Conservation (phyloP, 208 protist genomes). For the Leptomonas seymouri region DNA sequence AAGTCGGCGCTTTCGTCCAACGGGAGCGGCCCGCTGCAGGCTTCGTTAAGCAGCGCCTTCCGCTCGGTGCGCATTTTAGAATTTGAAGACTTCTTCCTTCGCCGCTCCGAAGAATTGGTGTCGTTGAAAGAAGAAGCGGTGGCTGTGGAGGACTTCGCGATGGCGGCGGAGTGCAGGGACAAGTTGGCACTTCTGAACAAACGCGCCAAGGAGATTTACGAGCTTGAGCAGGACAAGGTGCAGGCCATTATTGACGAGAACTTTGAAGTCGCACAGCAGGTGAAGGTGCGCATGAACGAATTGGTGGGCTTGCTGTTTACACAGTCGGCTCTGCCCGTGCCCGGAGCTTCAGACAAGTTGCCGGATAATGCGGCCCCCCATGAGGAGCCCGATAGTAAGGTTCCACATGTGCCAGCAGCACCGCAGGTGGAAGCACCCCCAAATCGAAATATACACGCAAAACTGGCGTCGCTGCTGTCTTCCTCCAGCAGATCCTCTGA, state of each 20-base stretch:
- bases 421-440: neutral
- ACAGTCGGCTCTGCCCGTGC: slow-evolving; percentile 49
- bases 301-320: slow-evolving; percentile 59
- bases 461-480: neutral
- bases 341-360: neutral
- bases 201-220: slow-evolving; percentile 67
- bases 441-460: neutral
- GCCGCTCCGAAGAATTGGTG: slow-evolving; percentile 79
- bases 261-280: slow-evolving; percentile 80
- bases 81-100: slow-evolving; percentile 89
- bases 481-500: neutral
- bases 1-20: neutral
- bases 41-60: slow-evolving; percentile 33
- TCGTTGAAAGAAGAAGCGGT: slow-evolving; percentile 80
- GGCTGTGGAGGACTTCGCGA: slow-evolving; percentile 69
- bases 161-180: slow-evolving; percentile 66
- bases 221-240: slow-evolving; percentile 88
- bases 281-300: slow-evolving; percentile 74
- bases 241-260: slow-evolving; percentile 91
- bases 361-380: neutral
- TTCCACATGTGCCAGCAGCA: neutral
- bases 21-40: neutral
- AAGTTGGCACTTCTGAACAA: slow-evolving; percentile 73
- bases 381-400: neutral
- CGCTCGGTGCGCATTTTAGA: slow-evolving; percentile 82